A percentile compares a stretch with the other conserved stretches of the same genome.
These are phyloP conservation scores for Russula foetens DNA, from an alignment of 768 basidiomycete species.

Conservation along the genomic window DNA sequence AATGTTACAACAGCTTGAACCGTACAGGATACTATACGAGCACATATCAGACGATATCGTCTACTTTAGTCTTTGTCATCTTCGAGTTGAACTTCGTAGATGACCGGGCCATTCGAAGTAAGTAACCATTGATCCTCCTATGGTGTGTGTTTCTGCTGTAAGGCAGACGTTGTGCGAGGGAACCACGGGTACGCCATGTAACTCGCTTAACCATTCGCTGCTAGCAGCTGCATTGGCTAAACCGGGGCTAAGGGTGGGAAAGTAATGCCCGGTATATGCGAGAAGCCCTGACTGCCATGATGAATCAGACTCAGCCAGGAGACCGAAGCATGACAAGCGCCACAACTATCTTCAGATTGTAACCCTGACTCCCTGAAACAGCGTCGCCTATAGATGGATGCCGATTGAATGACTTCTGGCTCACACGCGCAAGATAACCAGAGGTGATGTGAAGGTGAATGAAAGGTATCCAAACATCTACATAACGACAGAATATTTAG, in stretches of 20 bases:
- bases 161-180: neutral
- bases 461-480: constrained; percentile 5
- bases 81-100: neutral
- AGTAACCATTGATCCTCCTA: no score
- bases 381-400: neutral
- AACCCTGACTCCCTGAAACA: no score
- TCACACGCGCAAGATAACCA: constrained; percentile 8
- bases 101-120: neutral
- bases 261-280: constrained; percentile 16
- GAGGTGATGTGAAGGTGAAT: constrained; percentile 7
- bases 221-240: no score
- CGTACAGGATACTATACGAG: no score
- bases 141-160: neutral
- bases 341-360: neutral
- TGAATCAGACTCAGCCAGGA: neutral
- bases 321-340: neutral
- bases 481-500: neutral
- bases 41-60: neutral
- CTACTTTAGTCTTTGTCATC: neutral
- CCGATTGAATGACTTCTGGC: no score
- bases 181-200: neutral
- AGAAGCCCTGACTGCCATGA: constrained; percentile 6
- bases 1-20: no score
- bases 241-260: no score
- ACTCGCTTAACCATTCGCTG: neutral